Conservation (phyloP, 2,329 filamentous ascomycete genomes). For the Blumeria graminis region DNA sequence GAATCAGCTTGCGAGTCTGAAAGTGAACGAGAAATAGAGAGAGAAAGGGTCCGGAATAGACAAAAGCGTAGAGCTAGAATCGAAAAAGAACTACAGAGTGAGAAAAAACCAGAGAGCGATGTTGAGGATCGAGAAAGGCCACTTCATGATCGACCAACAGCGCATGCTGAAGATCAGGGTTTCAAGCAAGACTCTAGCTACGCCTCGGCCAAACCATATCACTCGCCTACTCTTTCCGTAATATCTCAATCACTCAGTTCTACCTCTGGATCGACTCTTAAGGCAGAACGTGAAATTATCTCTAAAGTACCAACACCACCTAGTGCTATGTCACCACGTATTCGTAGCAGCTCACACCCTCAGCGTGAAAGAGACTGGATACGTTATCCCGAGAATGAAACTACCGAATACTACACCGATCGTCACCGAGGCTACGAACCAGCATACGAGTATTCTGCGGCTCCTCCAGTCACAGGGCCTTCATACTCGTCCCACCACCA, state of each 20-base stretch:
- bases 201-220: neutral
- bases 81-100: neutral
- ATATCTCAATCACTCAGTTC: neutral
- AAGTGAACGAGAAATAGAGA: slow-evolving; percentile 1
- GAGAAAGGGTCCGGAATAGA: neutral
- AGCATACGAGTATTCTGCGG: neutral
- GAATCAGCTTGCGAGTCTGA: neutral
- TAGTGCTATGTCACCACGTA: neutral
- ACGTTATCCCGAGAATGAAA: neutral
- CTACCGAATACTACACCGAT: neutral
- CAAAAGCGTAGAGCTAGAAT: neutral
- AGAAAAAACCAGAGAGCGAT: neutral
- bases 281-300: neutral
- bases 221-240: neutral
- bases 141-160: neutral
- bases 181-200: no score
- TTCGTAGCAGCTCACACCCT: neutral
- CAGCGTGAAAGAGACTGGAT: neutral
- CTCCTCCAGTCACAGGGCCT: neutral
- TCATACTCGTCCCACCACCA: no score
- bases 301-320: slow-evolving; percentile 1
- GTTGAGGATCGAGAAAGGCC: neutral
- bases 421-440: neutral
- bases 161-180: no score
- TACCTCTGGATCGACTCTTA: neutral